A percentile compares a stretch with the other conserved stretches of the same genome.
Conservation (phyloP, 2,329 filamentous ascomycete species). For the Xylaria hypoxylon region DNA sequence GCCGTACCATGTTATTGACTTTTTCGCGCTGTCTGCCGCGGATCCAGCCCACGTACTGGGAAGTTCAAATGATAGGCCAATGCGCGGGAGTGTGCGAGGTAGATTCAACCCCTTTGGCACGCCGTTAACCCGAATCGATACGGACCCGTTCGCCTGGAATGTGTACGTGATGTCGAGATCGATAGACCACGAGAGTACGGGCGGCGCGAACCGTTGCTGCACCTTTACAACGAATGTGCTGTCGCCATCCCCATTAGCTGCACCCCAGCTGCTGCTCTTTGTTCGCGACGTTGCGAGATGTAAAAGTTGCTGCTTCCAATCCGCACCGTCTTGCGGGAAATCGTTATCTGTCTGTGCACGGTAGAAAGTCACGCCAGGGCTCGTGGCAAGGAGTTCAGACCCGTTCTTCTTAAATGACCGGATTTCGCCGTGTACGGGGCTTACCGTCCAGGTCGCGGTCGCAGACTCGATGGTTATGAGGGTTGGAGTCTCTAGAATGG, state of each 20-base stretch:
- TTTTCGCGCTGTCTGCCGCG: not conserved
- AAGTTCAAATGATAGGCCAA: slow-evolving; percentile 66
- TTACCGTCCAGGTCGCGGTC: slow-evolving; percentile 47
- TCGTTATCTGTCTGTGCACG: slow-evolving; percentile 76
- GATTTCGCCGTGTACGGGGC: slow-evolving; percentile 44
- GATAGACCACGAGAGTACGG: slow-evolving; percentile 70
- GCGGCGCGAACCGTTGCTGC: slow-evolving; percentile 67
- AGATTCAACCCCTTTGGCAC: slow-evolving; percentile 61
- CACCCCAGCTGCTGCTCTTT: slow-evolving; percentile 42
- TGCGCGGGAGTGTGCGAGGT: slow-evolving; percentile 69
- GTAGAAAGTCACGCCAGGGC: slow-evolving; percentile 59
- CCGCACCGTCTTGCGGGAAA: slow-evolving; percentile 62
- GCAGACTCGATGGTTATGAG: slow-evolving; percentile 45
- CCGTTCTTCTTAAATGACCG: slow-evolving; percentile 46
- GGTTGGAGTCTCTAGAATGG: slow-evolving; percentile 41
- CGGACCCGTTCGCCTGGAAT: slow-evolving; percentile 59
- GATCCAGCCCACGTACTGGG: slow-evolving; percentile 41
- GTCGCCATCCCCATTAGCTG: slow-evolving; percentile 46
- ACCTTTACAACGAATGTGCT: slow-evolving; percentile 57
- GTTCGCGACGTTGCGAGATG: slow-evolving; percentile 34
- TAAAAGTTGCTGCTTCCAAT: slow-evolving; percentile 58
- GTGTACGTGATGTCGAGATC: slow-evolving; percentile 65
- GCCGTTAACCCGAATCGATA: slow-evolving; percentile 63
- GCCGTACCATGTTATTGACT: slow-evolving; percentile 69
- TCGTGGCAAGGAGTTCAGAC: slow-evolving; percentile 43